Percentiles rank a stretch among this genome's conserved stretches.
Conservation (phyloP, 2,329 filamentous ascomycete species). For the Arachnomyces sp. region DNA sequence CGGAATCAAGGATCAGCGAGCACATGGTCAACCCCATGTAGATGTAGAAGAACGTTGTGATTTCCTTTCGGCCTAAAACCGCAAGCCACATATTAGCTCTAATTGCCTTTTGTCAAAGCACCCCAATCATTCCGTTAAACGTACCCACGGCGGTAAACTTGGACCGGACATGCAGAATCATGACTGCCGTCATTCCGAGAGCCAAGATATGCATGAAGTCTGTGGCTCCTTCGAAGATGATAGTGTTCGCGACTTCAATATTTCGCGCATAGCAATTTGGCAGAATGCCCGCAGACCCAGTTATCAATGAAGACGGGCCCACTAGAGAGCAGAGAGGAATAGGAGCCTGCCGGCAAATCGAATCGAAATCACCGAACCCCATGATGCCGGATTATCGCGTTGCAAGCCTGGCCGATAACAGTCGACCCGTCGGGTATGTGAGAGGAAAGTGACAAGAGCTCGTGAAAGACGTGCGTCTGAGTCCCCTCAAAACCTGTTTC, state of each 20-base stretch:
- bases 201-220: conserved; percentile 88
- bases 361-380: conserved; percentile 84
- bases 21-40: conserved; percentile 85
- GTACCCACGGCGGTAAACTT: conserved; percentile 97
- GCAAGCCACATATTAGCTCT: conserved; percentile 3
- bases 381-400: conserved; percentile 47
- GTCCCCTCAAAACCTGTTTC: no score
- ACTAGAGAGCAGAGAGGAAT: conserved; percentile 82
- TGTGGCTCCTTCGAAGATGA: conserved; percentile 91
- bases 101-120: conserved; percentile 8
- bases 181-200: conserved; percentile 85
- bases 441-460: no score
- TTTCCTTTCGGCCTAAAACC: conserved; percentile 54
- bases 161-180: conserved; percentile 92
- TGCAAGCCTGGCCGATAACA: background rate
- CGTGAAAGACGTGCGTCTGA: no score
- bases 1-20: conserved; percentile 85
- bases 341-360: conserved; percentile 75
- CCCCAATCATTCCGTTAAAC: conserved; percentile 23
- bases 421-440: no score
- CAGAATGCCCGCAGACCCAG: conserved; percentile 69
- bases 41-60: conserved; percentile 90
- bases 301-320: conserved; percentile 58
- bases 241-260: conserved; percentile 93
- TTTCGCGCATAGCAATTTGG: conserved; percentile 88